phyloP scores from a whole-genome alignment of 352 stramenopile species.

The Phytophthora quininea region DNA sequence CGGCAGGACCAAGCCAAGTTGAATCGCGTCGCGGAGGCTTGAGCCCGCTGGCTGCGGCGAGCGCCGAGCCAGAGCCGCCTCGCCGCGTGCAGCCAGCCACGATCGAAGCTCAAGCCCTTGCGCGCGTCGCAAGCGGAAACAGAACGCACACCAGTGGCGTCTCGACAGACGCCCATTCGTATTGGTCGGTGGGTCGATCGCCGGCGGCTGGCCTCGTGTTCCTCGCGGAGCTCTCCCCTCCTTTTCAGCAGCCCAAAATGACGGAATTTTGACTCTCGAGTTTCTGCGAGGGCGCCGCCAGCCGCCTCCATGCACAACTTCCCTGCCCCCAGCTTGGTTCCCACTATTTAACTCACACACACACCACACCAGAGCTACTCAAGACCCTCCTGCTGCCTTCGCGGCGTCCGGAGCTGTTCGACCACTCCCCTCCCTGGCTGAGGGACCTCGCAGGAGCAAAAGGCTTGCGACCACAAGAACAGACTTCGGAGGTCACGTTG shows the following conservation, averaged over 20 bases:
- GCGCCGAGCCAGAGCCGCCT: slow-evolving; percentile 26
- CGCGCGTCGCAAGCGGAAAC: slow-evolving; percentile 30
- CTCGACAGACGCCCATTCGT: slow-evolving; percentile 9
- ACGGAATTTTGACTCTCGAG: slow-evolving; percentile 45
- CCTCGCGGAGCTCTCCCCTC: slow-evolving; percentile 16
- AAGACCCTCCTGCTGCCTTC: slow-evolving; percentile 3
- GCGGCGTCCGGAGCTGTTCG: slow-evolving; percentile 14
- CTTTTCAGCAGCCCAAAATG: slow-evolving; percentile 38
- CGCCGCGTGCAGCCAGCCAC: slow-evolving; percentile 19
- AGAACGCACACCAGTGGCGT: slow-evolving; percentile 15
- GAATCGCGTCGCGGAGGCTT: slow-evolving; percentile 27
- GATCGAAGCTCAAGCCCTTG: slow-evolving; percentile 27
- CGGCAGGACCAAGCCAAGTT: slow-evolving; percentile 33
- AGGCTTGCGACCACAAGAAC: slow-evolving; percentile 31
- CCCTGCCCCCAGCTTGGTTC: slow-evolving; percentile 38
- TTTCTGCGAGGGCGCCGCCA: slow-evolving; percentile 18
- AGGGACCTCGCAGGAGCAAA: slow-evolving; percentile 33
- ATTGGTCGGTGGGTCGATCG: slow-evolving; percentile 50
- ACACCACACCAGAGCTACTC: slow-evolving; percentile 7
- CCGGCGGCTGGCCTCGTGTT: slow-evolving; percentile 20
- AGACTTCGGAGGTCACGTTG: background rate
- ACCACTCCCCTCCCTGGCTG: slow-evolving; percentile 40
- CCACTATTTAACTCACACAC: slow-evolving; percentile 21
- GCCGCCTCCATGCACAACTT: slow-evolving; percentile 22
- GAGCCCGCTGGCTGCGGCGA: slow-evolving; percentile 25